These are phyloP conservation scores for Leptographium flavum DNA, from an alignment of 2,329 filamentous ascomycete species.

Conservation along the genomic window DNA sequence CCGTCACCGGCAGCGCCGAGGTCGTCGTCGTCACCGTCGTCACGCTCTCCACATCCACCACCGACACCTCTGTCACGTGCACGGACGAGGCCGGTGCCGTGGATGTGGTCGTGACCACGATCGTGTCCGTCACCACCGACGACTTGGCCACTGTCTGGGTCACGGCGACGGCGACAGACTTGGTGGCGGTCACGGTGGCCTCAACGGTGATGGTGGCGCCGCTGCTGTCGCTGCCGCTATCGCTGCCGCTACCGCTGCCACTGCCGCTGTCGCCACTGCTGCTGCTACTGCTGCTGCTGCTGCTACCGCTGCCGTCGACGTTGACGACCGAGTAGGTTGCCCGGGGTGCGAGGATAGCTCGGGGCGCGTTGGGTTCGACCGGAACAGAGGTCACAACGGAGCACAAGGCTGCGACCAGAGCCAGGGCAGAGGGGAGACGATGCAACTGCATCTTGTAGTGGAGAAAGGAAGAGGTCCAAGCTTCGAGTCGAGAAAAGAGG, in stretches of 20 bases:
- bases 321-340: conserved; percentile 24
- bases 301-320: conserved; percentile 18
- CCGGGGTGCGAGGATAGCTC: conserved; percentile 14
- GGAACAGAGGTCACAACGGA: conserved; percentile 10
- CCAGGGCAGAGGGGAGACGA: conserved; percentile 6
- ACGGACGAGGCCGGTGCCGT: conserved; percentile 11
- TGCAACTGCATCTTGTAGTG: conserved; percentile 10
- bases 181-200: not conserved
- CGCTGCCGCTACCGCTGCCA: not conserved
- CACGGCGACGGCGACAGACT: conserved; percentile 7
- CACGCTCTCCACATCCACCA: conserved; percentile 11
- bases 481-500: not conserved
- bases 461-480: not conserved
- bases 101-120: conserved; percentile 11
- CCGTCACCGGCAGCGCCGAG: not conserved
- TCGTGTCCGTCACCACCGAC: conserved; percentile 15
- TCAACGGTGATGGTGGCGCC: not conserved
- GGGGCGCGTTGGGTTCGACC: conserved; percentile 10
- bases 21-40: conserved; percentile 1
- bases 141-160: conserved; percentile 12
- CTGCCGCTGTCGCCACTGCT: too few species aligned
- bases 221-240: not conserved
- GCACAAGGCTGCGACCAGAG: conserved; percentile 8
- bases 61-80: conserved; percentile 13
- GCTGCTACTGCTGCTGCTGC: conserved; percentile 4